Base-by-base conservation (phyloP, 164 flowering plant genomes). In the Stephania cephalantha region DNA sequence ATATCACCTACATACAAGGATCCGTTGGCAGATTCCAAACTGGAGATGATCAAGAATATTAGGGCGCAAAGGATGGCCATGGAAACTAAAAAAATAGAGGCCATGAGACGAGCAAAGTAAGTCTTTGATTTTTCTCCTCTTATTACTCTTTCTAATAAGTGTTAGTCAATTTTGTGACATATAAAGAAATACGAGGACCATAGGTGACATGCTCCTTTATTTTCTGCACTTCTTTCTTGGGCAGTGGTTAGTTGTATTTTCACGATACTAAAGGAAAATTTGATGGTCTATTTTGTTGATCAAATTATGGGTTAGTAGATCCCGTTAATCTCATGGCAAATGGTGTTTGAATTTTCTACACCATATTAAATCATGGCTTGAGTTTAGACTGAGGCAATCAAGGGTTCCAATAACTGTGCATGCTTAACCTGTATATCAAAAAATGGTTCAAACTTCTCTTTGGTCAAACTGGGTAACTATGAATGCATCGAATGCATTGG, bases 1-100 rank as follows among this genome's bases (percentile, higher is more conserved):
- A 83, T 74, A 7, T 71, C 72, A 30, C 93, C 97, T 1, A 53
- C 70, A 13, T 95, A 84, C 78, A 89, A 87, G 80, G 99, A 95
- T 84, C 98, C 98, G 73, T 79, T 87, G 73, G 89, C 89, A 18
- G 85, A 81, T 78, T 82, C 87, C 65, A 95, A 95, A 81, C 79
- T 93, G 78, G 91, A 91, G 83, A 91, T 95, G 98, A 85, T 95
- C 77, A 93, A 88, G 84, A 88, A 83, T 76, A 95, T 93, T 71
- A 86, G 98, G 82, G 89, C 92, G 18, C 82, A 91, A 78, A 87
- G 98, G 82, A 84, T 82, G 44, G 83, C 84, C 73, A 78, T 83
- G 79, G 94, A 88, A 70, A 81, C 85, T 70, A 87, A 81, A 83
- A 87, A 85, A 81, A 83, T 35, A 69, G 95, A 92, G 84, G 90